Conservation (phyloP, 2,329 filamentous ascomycete species). For the Pseudogymnoascus sp. region DNA sequence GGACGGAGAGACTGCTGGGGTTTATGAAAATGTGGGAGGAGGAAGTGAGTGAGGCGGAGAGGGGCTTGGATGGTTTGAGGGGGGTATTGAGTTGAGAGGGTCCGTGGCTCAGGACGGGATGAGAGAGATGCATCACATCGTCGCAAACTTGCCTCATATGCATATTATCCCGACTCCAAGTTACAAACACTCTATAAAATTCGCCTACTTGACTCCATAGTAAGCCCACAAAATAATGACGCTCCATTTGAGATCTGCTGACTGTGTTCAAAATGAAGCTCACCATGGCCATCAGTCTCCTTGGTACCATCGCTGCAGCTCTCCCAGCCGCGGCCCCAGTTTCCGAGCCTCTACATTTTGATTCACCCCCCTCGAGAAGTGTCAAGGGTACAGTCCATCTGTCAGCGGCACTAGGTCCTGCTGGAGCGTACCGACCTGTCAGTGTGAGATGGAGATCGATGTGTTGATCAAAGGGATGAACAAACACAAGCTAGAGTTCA, state of each 20-base stretch:
- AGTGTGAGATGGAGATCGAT: not conserved
- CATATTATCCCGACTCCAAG: not conserved
- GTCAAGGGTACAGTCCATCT: not conserved
- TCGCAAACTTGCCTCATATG: not conserved
- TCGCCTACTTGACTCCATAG: not conserved
- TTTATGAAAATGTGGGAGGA: slow-evolving; percentile 53
- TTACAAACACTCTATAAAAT: not conserved
- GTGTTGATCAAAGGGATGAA: not conserved
- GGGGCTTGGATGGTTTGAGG: slow-evolving; percentile 12
- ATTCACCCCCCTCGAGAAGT: not conserved
- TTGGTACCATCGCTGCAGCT: not conserved
- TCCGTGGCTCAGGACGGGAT: not conserved
- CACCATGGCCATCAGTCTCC: not conserved
- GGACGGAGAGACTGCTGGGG: slow-evolving; percentile 42
- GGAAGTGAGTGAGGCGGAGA: slow-evolving; percentile 33
- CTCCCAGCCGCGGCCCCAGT: not conserved
- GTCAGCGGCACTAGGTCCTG: not conserved
- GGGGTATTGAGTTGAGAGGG: not conserved
- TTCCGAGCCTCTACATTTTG: not conserved
- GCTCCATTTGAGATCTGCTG: not conserved
- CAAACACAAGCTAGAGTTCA: not conserved
- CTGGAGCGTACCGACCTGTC: not conserved
- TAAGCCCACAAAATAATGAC: not conserved
- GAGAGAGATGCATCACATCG: not conserved
- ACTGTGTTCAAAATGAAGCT: not conserved